Evolutionary conservation across 2,329 filamentous ascomycete species (phyloP).

Genomic region (Sphaerostilbella broomeana): DNA sequence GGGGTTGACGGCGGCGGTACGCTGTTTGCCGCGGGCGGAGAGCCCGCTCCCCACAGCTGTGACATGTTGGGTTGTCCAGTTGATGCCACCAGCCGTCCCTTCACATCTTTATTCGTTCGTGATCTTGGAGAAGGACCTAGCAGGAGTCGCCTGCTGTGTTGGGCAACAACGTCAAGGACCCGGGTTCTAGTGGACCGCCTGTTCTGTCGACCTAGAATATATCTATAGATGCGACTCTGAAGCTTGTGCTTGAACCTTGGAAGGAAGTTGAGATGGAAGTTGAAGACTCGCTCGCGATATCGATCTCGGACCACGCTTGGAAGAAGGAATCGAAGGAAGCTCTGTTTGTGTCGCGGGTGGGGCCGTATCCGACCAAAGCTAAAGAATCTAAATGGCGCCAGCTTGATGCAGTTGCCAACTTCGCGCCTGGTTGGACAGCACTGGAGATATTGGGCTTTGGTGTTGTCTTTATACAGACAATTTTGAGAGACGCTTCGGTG

Average conservation of each 20-base stretch:
- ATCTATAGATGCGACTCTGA: constrained; percentile 71
- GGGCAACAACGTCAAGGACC: constrained; percentile 37
- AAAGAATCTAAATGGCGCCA: constrained; percentile 41
- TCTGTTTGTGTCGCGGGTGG: constrained; percentile 38
- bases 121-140: constrained; percentile 31
- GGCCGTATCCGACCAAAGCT: constrained; percentile 25
- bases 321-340: constrained; percentile 60
- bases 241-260: constrained; percentile 63
- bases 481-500: constrained; percentile 1
- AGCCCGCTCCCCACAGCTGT: constrained; percentile 19
- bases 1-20: constrained; percentile 9
- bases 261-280: constrained; percentile 68
- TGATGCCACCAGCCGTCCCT: constrained; percentile 25
- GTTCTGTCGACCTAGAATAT: constrained; percentile 59
- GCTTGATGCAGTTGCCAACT: constrained; percentile 26
- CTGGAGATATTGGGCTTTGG: too few species aligned
- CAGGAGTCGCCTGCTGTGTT: constrained; percentile 40
- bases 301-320: constrained; percentile 55
- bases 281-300: constrained; percentile 59
- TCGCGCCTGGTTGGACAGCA: too few species aligned
- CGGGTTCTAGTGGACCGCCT: constrained; percentile 43
- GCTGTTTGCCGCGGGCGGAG: constrained; percentile 24
- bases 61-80: constrained; percentile 24
- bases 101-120: constrained; percentile 26
- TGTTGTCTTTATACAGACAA: too few species aligned